phyloP scores from a whole-genome alignment of 345 rosid species.

The Eucalyptus tenuipes region DNA sequence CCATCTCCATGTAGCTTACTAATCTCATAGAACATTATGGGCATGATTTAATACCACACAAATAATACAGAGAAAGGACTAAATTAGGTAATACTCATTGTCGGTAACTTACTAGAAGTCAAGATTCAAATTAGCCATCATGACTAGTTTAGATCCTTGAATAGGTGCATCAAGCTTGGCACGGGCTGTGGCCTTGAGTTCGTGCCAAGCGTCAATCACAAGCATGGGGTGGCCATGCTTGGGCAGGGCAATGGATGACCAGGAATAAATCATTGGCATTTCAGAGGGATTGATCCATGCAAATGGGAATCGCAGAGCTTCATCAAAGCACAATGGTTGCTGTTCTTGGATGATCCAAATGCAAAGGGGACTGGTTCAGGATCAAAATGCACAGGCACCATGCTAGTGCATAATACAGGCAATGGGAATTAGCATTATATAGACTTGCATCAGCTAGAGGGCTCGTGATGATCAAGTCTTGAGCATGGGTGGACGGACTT shows the following conservation, averaged over 20 bases:
- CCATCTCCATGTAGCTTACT: not conserved
- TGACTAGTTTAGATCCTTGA: not conserved
- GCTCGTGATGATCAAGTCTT: not conserved
- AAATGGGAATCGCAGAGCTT: not conserved
- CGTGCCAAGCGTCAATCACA: not conserved
- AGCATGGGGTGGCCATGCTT: not conserved
- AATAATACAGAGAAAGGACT: too few species aligned
- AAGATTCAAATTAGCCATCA: not conserved
- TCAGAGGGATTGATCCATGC: not conserved
- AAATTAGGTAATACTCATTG: not conserved
- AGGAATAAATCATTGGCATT: not conserved
- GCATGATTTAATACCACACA: not conserved
- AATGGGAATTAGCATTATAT: not conserved
- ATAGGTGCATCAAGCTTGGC: not conserved
- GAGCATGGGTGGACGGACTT: not conserved
- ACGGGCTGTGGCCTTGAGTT: not conserved
- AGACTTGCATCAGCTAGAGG: not conserved
- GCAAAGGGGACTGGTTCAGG: not conserved
- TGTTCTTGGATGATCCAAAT: not conserved
- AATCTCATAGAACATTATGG: not conserved
- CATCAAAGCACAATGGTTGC: not conserved
- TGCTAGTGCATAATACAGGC: too few species aligned
- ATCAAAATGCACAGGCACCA: not conserved
- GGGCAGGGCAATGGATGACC: not conserved
- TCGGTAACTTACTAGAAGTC: not conserved